A percentile compares a stretch with the other conserved stretches of the same genome.
phyloP scores from a whole-genome alignment of 768 basidiomycete species.

The Suillus paluster region DNA sequence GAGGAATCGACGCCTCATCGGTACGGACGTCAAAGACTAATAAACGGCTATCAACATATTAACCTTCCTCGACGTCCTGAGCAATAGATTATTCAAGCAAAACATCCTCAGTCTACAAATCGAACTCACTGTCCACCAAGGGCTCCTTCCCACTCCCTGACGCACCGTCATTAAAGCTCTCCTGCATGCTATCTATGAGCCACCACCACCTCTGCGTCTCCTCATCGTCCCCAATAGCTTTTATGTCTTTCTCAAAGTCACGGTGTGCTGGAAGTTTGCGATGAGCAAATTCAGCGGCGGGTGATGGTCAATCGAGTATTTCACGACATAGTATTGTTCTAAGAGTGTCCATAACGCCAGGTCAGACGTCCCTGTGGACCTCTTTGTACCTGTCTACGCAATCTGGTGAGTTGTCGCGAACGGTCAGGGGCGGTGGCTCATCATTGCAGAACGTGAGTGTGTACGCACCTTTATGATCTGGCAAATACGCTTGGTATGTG shows the following conservation, averaged over 20 bases:
- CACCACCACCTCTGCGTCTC: conserved; percentile 82
- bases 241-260: conserved; percentile 70
- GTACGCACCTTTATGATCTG: conserved; percentile 61
- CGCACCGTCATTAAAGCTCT: conserved; percentile 72
- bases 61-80: conserved; percentile 67
- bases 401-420: conserved; percentile 49
- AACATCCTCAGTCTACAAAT: not conserved
- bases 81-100: conserved; percentile 3
- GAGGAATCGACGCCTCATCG: too few relatives aligned
- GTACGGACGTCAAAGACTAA: too few relatives aligned
- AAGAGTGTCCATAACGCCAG: conserved; percentile 66
- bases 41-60: conserved; percentile 2
- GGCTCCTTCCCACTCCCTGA: conserved; percentile 66
- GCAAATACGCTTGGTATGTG: conserved; percentile 50
- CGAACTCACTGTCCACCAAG: conserved; percentile 63
- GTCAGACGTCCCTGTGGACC: conserved; percentile 72
- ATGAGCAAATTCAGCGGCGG: conserved; percentile 67
- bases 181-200: conserved; percentile 74
- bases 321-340: conserved; percentile 64
- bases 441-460: not conserved
- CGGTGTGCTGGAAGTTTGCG: conserved; percentile 75
- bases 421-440: not conserved
- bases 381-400: conserved; percentile 54
- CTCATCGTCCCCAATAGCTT: conserved; percentile 57
- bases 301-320: conserved; percentile 80